A percentile compares a stretch with the other conserved stretches of the same genome.
phyloP scores from a whole-genome alignment of 192 early-diverging fungal species.

The Podila epigama region DNA sequence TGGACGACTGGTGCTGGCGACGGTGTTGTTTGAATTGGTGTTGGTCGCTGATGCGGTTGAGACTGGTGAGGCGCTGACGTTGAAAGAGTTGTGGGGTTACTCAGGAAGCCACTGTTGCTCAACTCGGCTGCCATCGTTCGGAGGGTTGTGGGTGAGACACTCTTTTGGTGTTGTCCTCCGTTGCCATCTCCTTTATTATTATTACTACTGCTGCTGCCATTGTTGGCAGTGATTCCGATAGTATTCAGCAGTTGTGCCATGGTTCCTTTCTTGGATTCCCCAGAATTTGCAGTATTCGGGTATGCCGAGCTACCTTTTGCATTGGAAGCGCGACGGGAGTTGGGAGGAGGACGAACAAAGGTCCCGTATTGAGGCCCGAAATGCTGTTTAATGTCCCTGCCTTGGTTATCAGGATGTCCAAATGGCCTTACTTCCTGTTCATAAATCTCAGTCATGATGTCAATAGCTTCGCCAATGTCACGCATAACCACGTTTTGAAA shows the following conservation, averaged over 20 bases:
- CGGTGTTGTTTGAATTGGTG: not conserved
- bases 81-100: not conserved
- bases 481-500: constrained; percentile 38
- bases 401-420: constrained; percentile 30
- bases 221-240: not conserved
- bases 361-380: constrained; percentile 2
- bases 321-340: not conserved
- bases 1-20: too few species aligned
- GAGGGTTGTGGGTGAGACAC: not conserved
- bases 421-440: constrained; percentile 31
- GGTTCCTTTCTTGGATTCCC: not conserved
- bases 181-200: not conserved
- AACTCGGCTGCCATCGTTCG: not conserved
- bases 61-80: not conserved
- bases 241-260: not conserved
- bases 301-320: not conserved
- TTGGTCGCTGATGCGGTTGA: not conserved
- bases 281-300: not conserved
- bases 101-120: not conserved
- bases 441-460: constrained; percentile 38
- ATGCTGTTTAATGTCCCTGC: constrained; percentile 13
- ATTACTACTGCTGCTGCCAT: too few species aligned
- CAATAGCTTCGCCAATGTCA: constrained; percentile 31
- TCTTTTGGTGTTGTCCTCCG: too few species aligned
- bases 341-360: constrained; percentile 8